These are phyloP conservation scores for Starmerella potacharoeniae DNA, from an alignment of 805 yeast genomes.

Conservation along the genomic window DNA sequence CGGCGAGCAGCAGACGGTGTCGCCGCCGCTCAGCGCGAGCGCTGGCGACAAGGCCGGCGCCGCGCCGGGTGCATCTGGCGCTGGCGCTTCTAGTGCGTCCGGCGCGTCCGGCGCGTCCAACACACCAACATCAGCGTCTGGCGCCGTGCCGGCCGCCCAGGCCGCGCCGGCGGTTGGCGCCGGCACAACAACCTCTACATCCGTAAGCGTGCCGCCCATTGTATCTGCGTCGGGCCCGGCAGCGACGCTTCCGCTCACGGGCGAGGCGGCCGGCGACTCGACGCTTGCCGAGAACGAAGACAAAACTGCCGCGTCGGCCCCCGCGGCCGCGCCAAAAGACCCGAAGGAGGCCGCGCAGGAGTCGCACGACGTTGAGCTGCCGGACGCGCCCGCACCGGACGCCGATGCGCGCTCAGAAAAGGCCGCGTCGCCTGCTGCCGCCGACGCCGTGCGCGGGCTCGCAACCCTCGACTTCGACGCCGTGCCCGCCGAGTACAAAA, in stretches of 20 bases:
- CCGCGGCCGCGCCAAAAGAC: neutral
- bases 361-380: neutral
- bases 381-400: neutral
- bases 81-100: no score
- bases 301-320: neutral
- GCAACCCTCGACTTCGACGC: conserved; percentile 64
- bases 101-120: neutral
- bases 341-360: conserved; percentile 6
- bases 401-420: neutral
- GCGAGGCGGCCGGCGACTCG: neutral
- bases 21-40: neutral
- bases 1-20: neutral
- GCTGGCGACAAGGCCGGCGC: neutral
- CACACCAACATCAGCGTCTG: no score
- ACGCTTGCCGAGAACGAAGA: no score
- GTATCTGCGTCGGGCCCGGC: no score
- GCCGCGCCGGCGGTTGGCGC: no score
- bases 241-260: neutral
- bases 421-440: neutral
- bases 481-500: conserved; percentile 66
- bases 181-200: neutral
- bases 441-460: conserved; percentile 5
- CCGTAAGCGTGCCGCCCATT: no score
- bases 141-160: no score
- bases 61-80: conserved; percentile 4